These are phyloP conservation scores for Pseudogymnoascus sp. DNA, from an alignment of 2,329 filamentous ascomycete species.

Conservation along the genomic window DNA sequence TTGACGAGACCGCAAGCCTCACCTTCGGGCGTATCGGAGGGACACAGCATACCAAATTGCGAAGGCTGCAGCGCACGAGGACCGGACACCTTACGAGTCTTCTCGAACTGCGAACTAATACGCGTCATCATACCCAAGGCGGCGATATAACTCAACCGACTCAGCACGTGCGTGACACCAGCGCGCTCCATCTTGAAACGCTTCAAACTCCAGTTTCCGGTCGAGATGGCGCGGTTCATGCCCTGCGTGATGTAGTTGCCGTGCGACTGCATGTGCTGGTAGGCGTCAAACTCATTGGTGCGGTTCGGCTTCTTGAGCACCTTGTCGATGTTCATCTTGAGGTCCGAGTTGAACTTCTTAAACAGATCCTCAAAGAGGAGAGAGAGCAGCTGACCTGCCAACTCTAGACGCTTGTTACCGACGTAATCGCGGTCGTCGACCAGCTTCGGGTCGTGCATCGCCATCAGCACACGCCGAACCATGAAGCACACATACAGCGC, in stretches of 20 bases:
- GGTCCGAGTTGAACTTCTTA: conserved; percentile 83
- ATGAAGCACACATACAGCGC: conserved; percentile 95
- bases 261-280: conserved; percentile 73
- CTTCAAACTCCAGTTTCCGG: conserved; percentile 95
- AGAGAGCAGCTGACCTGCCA: conserved; percentile 89
- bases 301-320: conserved; percentile 89
- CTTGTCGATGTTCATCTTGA: conserved; percentile 93
- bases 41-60: conserved; percentile 96
- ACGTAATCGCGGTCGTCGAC: conserved; percentile 97
- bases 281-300: conserved; percentile 79
- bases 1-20: conserved; percentile 97
- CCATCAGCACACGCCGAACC: conserved; percentile 93
- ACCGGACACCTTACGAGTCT: conserved; percentile 92
- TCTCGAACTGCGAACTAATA: conserved; percentile 97
- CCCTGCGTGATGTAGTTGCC: conserved; percentile 83
- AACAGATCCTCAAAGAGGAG: conserved; percentile 95
- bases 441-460: conserved; percentile 76
- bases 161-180: conserved; percentile 92
- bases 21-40: conserved; percentile 95
- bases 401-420: conserved; percentile 89
- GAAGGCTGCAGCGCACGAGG: conserved; percentile 93
- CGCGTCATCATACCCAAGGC: conserved; percentile 99
- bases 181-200: conserved; percentile 98
- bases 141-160: conserved; percentile 89
- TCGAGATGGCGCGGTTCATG: conserved; percentile 93